Percentiles rank a stretch among this genome's conserved stretches.
Conservation (phyloP, 352 stramenopile species). For the Phytopythium kandeliae region DNA sequence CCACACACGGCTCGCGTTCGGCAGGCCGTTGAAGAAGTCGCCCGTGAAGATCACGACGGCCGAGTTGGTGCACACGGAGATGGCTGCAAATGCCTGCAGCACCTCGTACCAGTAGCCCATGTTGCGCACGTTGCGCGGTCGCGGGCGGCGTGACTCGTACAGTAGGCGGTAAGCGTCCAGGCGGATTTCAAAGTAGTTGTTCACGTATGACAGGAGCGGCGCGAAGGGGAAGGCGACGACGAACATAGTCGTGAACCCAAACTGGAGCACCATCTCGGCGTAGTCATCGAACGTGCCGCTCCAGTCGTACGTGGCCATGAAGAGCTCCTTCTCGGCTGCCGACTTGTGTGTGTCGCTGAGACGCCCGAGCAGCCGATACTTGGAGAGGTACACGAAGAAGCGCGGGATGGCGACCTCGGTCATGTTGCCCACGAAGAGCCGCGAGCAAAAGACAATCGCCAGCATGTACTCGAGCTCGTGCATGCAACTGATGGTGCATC, state of each 20-base stretch:
- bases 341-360: conserved; percentile 44
- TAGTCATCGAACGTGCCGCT: conserved; percentile 90
- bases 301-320: conserved; percentile 81
- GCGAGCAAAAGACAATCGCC: conserved; percentile 89
- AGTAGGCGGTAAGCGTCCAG: conserved; percentile 85
- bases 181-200: conserved; percentile 92
- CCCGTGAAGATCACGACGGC: conserved; percentile 92
- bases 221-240: conserved; percentile 92
- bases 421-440: conserved; percentile 76
- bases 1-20: conserved; percentile 56
- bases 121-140: conserved; percentile 72
- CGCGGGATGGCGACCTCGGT: conserved; percentile 70
- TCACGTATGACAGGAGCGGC: conserved; percentile 87
- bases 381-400: conserved; percentile 67
- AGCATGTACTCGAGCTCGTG: conserved; percentile 89
- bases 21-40: conserved; percentile 63
- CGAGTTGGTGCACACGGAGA: conserved; percentile 91
- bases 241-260: conserved; percentile 88
- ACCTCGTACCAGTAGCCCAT: conserved; percentile 93
- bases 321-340: conserved; percentile 62
- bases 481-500: conserved; percentile 74
- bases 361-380: conserved; percentile 54
- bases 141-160: conserved; percentile 72
- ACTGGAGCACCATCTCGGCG: conserved; percentile 90
- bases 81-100: conserved; percentile 85